A percentile compares a stretch with the other conserved stretches of the same genome.
These are phyloP conservation scores for Sindora glabra DNA, from an alignment of 306 rosid species.

Conservation along the genomic window DNA sequence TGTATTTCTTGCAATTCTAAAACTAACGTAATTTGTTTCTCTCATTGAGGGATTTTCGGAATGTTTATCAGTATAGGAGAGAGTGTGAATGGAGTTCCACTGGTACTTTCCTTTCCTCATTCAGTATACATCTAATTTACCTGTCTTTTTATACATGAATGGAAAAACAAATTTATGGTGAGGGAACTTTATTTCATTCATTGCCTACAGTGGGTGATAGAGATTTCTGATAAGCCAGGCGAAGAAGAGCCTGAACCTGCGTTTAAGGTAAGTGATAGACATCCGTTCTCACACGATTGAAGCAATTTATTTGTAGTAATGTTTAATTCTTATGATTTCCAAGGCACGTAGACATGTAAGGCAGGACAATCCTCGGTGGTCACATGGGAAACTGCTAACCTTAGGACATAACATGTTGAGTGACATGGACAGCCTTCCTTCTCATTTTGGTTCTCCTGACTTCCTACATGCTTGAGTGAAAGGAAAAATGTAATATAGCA, in stretches of 20 bases:
- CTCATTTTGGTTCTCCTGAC: neutral
- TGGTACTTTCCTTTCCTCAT: conserved; percentile 48
- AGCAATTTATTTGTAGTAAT: neutral
- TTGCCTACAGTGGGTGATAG: conserved; percentile 77
- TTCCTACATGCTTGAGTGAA: neutral
- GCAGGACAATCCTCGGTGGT: neutral
- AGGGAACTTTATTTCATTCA: conserved; percentile 5
- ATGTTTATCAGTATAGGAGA: conserved; percentile 75
- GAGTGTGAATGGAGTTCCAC: conserved; percentile 83
- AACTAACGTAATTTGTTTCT: conserved; percentile 54
- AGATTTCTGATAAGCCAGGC: conserved; percentile 95
- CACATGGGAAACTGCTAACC: neutral
- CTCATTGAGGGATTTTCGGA: conserved; percentile 62
- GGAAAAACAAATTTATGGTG: neutral
- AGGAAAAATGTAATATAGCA: too few species aligned
- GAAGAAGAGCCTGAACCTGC: conserved; percentile 86
- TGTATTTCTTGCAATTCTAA: conserved; percentile 7
- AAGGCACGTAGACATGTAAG: neutral
- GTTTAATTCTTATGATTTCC: neutral
- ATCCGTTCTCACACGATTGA: neutral
- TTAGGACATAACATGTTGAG: neutral
- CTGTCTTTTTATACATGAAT: neutral
- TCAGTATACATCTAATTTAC: conserved; percentile 4
- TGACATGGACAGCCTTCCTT: neutral
- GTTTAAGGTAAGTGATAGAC: conserved; percentile 64